Evolutionary conservation across 2,329 filamentous ascomycete species (phyloP).

Genomic region (Ophiostoma sp.): DNA sequence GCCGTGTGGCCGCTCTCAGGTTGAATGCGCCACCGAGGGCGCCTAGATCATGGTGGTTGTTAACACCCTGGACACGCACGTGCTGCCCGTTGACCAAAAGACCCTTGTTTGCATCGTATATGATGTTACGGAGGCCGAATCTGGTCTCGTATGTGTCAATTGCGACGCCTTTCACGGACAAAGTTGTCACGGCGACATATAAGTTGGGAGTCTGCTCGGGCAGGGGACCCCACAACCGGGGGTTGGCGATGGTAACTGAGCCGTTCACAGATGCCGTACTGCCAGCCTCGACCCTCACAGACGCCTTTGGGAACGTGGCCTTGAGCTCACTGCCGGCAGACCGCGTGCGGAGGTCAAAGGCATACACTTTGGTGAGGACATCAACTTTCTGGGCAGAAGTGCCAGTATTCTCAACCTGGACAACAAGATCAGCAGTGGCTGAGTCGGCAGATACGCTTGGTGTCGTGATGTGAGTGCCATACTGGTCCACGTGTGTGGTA

Average conservation of each 20-base stretch:
- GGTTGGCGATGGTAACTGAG: slow-evolving; percentile 36
- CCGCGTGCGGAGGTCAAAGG: slow-evolving; percentile 34
- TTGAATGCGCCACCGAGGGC: slow-evolving; percentile 48
- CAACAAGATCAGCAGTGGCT: slow-evolving; percentile 41
- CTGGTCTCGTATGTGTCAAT: slow-evolving; percentile 41
- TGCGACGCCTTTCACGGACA: slow-evolving; percentile 29
- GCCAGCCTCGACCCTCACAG: slow-evolving; percentile 32
- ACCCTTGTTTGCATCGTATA: slow-evolving; percentile 38
- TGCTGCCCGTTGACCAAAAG: slow-evolving; percentile 43
- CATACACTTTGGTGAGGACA: slow-evolving; percentile 39
- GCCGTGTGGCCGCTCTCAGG: slow-evolving; percentile 42
- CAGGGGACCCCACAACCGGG: slow-evolving; percentile 44
- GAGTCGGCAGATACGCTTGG: slow-evolving; percentile 40
- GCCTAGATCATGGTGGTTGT: slow-evolving; percentile 49
- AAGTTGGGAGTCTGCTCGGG: slow-evolving; percentile 43
- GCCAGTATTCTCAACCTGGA: slow-evolving; percentile 44
- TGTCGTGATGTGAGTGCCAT: slow-evolving; percentile 46
- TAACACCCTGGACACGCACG: slow-evolving; percentile 42
- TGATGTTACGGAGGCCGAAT: slow-evolving; percentile 46
- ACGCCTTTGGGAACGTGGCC: slow-evolving; percentile 34
- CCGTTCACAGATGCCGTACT: slow-evolving; percentile 34
- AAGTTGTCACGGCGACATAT: slow-evolving; percentile 42
- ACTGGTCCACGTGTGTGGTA: slow-evolving; percentile 44
- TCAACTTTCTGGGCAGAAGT: slow-evolving; percentile 32
- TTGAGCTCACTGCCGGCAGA: slow-evolving; percentile 30